Base-by-base conservation (phyloP, 2,329 filamentous ascomycete species). In the Penicillium rolfsii region DNA sequence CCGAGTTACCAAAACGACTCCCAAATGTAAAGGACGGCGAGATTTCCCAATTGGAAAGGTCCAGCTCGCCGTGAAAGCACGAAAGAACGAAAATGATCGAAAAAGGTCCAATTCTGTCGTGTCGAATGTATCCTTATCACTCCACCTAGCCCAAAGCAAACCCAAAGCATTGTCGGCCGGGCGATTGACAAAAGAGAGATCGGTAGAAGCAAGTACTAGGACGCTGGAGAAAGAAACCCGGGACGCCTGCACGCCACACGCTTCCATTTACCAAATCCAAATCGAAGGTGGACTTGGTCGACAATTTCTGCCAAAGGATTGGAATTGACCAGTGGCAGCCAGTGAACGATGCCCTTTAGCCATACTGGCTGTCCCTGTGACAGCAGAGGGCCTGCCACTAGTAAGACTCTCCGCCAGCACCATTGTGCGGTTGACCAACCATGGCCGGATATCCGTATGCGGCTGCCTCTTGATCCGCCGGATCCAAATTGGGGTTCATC, bases 361-460 rank as follows among this genome's bases (percentile, higher is more conserved):
- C 16, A 48, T 22, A 11, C 41, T 24, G 11, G 36, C 24, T 48
- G 14, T 28, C 45, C 45, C 19, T 6, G 26, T 26, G 12, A 46
- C 2, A 14, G 24, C 24, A 16, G n/a, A 40, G 24, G 16, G 8
- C 5, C 11, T 30, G 53, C 7, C 52, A 24, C 59, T 76, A 79
- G 68, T 80, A 81, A 55, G 77, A 75, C 56, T 81, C 79, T 55
- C 75, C 76, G 63, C 76, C 76, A 45, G 80, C 78, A 59, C 80
- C 80, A 64, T 82, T 82, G 71, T 82, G 80, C 55, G 76, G 69
- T 61, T 79, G 74, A 63, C 75, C 76, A 62, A 79, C 79, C 76
- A 80, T 80, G 36, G 79, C 69, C 40, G 79, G 74, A 64, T 82
- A 82, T 52, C 77, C 79, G 66, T 81, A 81, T 52, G 77, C 74